Conservation (phyloP, 257 asterid genomes). For the Apocynum venetum region DNA sequence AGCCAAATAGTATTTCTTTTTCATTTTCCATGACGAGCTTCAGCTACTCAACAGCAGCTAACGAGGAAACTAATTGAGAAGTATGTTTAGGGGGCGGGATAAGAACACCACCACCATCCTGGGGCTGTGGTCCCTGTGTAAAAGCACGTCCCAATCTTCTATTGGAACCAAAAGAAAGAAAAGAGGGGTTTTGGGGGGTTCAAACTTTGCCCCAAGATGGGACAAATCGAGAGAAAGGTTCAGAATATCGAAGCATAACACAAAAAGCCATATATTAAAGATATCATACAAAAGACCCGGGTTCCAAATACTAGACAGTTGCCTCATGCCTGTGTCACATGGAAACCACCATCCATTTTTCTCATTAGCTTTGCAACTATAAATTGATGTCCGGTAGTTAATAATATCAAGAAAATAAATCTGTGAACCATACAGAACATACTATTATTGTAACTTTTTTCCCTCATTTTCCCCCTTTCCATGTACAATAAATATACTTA, state of each 20-base stretch:
- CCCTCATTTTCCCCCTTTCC: background rate
- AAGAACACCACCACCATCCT: background rate
- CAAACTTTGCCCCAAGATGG: background rate
- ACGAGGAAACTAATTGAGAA: background rate
- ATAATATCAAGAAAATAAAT: background rate
- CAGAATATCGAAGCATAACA: background rate
- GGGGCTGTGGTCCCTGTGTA: background rate
- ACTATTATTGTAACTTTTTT: background rate
- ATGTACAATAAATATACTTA: background rate
- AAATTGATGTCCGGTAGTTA: background rate
- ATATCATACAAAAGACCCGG: background rate
- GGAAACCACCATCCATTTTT: background rate
- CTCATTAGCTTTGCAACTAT: background rate
- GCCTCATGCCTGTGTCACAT: constrained; percentile 1
- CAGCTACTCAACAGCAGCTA: background rate
- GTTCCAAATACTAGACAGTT: background rate
- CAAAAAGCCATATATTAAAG: background rate
- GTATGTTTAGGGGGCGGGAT: background rate
- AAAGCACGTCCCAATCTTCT: background rate
- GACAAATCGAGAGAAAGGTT: background rate
- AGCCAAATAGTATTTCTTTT: no score
- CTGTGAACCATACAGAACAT: background rate
- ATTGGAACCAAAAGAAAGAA: background rate
- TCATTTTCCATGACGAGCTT: no score
- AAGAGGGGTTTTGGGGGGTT: background rate